These are phyloP conservation scores for Volvox africanus DNA, from an alignment of 139 green algal genomes.

Conservation along the genomic window DNA sequence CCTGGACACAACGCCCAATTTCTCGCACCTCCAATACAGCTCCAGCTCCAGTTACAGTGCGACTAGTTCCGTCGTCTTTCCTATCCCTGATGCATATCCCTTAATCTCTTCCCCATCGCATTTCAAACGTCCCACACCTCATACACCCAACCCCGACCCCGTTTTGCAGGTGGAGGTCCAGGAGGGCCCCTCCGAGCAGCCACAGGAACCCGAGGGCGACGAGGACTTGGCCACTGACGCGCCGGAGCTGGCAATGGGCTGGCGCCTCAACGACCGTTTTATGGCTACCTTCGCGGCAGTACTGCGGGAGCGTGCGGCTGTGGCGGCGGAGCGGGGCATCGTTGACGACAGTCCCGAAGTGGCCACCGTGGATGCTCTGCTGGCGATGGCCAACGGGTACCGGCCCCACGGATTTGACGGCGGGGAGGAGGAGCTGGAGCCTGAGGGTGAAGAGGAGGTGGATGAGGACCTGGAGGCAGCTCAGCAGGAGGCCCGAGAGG, in stretches of 20 bases:
- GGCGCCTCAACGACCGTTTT: conserved; percentile 15
- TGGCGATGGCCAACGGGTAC: conserved; percentile 30
- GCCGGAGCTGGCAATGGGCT: not conserved
- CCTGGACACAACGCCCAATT: too few relatives aligned
- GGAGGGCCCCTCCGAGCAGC: not conserved
- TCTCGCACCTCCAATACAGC: too few relatives aligned
- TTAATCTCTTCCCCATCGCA: too few relatives aligned
- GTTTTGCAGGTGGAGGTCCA: not conserved
- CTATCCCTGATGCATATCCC: too few relatives aligned
- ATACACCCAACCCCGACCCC: too few relatives aligned
- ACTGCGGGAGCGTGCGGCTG: not conserved
- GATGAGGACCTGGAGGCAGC: not conserved
- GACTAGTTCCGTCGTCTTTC: too few relatives aligned
- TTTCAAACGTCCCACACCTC: too few relatives aligned
- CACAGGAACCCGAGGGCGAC: not conserved
- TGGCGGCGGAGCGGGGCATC: not conserved
- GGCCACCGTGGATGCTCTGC: conserved; percentile 9
- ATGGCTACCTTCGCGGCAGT: not conserved
- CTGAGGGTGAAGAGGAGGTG: not conserved
- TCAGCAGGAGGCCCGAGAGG: not conserved
- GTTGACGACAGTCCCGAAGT: not conserved
- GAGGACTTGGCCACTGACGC: not conserved
- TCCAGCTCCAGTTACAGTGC: too few relatives aligned
- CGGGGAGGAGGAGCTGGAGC: not conserved
- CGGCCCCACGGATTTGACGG: not conserved